These are phyloP conservation scores for Crithidia brevicula DNA, from an alignment of 208 protist species.

Conservation along the genomic window DNA sequence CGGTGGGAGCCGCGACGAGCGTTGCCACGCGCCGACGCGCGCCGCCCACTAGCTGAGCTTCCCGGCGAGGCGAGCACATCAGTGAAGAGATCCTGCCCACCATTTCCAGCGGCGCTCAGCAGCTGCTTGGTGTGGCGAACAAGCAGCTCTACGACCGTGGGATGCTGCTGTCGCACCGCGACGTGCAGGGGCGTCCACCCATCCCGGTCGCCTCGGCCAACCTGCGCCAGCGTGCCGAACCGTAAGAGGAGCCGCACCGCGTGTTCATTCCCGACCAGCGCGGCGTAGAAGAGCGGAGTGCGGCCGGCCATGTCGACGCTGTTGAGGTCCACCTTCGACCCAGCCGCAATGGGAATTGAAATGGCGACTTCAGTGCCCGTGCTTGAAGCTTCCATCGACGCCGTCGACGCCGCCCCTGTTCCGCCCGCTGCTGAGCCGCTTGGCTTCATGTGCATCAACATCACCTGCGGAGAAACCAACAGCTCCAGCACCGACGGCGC, in stretches of 20 bases:
- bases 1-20: slow-evolving; percentile 16
- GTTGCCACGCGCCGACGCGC: too few species aligned
- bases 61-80: slow-evolving; percentile 7
- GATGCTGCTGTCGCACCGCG: slow-evolving; percentile 58
- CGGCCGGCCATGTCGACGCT: slow-evolving; percentile 67
- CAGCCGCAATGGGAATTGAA: neutral
- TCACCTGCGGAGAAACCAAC: slow-evolving; percentile 42
- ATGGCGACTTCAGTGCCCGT: neutral
- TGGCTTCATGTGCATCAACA: slow-evolving; percentile 12
- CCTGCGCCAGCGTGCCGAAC: slow-evolving; percentile 16
- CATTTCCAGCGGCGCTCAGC: slow-evolving; percentile 7
- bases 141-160: slow-evolving; percentile 54
- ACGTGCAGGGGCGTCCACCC: slow-evolving; percentile 80
- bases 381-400: neutral
- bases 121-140: slow-evolving; percentile 47
- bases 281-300: slow-evolving; percentile 88
- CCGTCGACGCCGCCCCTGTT: neutral
- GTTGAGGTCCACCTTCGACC: slow-evolving; percentile 71
- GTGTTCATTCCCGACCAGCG: slow-evolving; percentile 55
- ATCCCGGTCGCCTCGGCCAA: slow-evolving; percentile 50
- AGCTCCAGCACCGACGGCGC: slow-evolving; percentile 58
- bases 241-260: slow-evolving; percentile 56
- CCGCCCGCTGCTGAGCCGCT: neutral
- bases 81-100: slow-evolving; percentile 14
- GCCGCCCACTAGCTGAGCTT: too few species aligned